Evolutionary conservation across 495 filamentous ascomycete species (phyloP).

Genomic region (Aspergillus campestris): DNA sequence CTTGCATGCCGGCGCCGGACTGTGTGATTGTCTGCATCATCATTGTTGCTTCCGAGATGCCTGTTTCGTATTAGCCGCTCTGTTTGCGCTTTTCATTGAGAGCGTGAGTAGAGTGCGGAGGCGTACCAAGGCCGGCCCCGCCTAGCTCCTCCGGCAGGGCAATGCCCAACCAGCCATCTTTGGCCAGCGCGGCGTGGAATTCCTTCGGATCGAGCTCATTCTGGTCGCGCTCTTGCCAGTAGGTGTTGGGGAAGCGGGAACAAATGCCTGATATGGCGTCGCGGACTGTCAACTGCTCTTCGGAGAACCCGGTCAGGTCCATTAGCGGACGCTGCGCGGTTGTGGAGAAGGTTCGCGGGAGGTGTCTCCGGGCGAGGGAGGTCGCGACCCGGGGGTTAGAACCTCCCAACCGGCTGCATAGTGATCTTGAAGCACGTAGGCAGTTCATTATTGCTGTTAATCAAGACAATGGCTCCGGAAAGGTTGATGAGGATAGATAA

Average conservation of each 20-base stretch:
- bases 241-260: slow-evolving; percentile 50
- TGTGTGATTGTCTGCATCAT: slow-evolving; percentile 79
- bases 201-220: slow-evolving; percentile 60
- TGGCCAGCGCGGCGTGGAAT: slow-evolving; percentile 66
- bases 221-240: slow-evolving; percentile 66
- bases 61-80: slow-evolving; percentile 43
- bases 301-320: slow-evolving; percentile 64
- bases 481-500: too few species aligned
- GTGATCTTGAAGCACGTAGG: too few species aligned
- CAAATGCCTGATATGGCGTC: slow-evolving; percentile 64
- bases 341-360: slow-evolving; percentile 19
- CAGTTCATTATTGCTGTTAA: too few species aligned
- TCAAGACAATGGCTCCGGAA: too few species aligned
- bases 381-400: neutral
- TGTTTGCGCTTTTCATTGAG: slow-evolving; percentile 39
- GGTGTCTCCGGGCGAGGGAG: neutral
- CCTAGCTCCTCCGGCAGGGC: slow-evolving; percentile 65
- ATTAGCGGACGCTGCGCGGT: slow-evolving; percentile 41
- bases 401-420: neutral
- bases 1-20: slow-evolving; percentile 68
- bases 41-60: slow-evolving; percentile 72
- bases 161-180: slow-evolving; percentile 77
- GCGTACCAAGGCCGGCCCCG: slow-evolving; percentile 64
- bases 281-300: slow-evolving; percentile 61
- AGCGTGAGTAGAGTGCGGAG: too few species aligned